Evolutionary conservation across 306 rosid species (phyloP), one percentile per base, ranked within the genome.

Genomic region (Neltuma alba): DNA sequence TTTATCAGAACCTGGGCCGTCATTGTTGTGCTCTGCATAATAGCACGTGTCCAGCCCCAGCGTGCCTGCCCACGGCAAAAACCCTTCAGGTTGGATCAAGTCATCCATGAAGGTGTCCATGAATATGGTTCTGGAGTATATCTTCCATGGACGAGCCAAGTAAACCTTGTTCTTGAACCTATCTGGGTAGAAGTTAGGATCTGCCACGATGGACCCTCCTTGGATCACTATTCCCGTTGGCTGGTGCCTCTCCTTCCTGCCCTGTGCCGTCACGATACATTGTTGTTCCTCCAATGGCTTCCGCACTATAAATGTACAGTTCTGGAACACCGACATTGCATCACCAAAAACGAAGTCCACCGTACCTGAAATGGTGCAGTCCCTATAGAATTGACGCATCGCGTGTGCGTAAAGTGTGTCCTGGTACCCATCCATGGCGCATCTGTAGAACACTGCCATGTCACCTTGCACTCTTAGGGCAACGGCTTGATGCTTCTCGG

Each of bases 91-190:
- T 18, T 80, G 44, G 44, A 94, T 89, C 54, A 91, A 54, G 14
- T 81, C 90, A 0, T 72, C 96, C 2, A 94, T 84, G 80, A 27
- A 82, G 0, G 86, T 74, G 9, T 91, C 85, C 93, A 89, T 87
- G 74, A 92, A 76, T 21, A 94, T 23, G 2, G 94, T 89, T 70
- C 98, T 88, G 0, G 98, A 92, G 42, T 57, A 88, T 30, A 82
- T 77, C 88, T 94, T 94, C 96, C 92, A 88, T 3, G 98, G 98
- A 42, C 97, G 83, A 0, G 89, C 96, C 0, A 94, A 76, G 83
- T 78, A 94, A 0, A 86, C 85, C 25, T 70, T 78, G 81, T 30
- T 61, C 5, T 68, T 6, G 3, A 66, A 34, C 74, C 79, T 82
- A 6, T 65, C 70, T 0, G 40, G 71, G 2, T 25, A 55, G 3